These are phyloP conservation scores for Avena atlantica DNA, from an alignment of 176 grass and related monocot genomes.

Conservation along the genomic window DNA sequence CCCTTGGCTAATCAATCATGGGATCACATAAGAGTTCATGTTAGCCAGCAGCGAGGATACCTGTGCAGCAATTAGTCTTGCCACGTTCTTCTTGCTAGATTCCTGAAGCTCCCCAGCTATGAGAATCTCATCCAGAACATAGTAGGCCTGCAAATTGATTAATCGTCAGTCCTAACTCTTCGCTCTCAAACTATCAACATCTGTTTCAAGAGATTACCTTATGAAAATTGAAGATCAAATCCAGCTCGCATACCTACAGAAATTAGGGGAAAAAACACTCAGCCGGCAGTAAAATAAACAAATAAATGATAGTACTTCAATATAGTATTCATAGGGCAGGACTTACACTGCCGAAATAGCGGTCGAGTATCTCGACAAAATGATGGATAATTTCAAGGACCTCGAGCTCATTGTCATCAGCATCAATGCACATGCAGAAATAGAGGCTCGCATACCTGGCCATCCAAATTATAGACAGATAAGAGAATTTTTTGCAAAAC, in stretches of 20 bases:
- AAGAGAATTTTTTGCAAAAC: conserved; percentile 18
- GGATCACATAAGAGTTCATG: neutral
- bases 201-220: conserved; percentile 62
- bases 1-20: neutral
- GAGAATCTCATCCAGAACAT: conserved; percentile 96
- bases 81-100: conserved; percentile 97
- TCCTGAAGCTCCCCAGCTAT: conserved; percentile 99
- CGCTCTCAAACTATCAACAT: neutral
- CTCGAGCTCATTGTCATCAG: conserved; percentile 94
- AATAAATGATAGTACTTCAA: conserved; percentile 2
- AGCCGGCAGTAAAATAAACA: conserved; percentile 24
- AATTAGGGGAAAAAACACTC: conserved; percentile 5
- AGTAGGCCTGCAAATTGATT: conserved; percentile 76
- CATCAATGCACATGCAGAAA: conserved; percentile 99
- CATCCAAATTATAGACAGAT: conserved; percentile 31
- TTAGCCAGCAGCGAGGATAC: conserved; percentile 45
- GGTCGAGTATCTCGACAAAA: conserved; percentile 95
- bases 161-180: neutral
- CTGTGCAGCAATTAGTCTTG: conserved; percentile 90
- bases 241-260: conserved; percentile 92
- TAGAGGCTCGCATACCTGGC: conserved; percentile 95
- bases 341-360: conserved; percentile 98
- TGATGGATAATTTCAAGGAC: conserved; percentile 98
- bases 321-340: neutral
- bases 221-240: conserved; percentile 99